Base-by-base conservation (phyloP, 1,284 basidiomycete genomes). In the Austropuccinia psidii region DNA sequence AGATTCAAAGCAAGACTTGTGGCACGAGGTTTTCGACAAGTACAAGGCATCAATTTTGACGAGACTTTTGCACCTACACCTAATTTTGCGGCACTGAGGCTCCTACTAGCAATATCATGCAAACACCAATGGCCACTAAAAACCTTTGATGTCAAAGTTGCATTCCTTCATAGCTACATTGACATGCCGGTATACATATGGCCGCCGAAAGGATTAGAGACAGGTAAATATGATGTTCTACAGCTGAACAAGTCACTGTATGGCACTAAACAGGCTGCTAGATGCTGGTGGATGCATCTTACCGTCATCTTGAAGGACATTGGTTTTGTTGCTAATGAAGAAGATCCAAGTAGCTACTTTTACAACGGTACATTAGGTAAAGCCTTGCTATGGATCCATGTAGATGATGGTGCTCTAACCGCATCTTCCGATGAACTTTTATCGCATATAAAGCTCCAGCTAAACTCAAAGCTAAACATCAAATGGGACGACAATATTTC, bases 281-380 rank as follows among this genome's bases (percentile, higher is more conserved):
- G 55, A 1, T 70, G 68, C 24, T 70, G 68, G 55, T 70, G 68
- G 41, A 21, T 57, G 8, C 43, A 43, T 24, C 24, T 70, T 2
- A 50, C 27, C 17, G 1, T 27, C 11, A 37, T 15, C 5, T 41
- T 70, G 7, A 33, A 24, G 15, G 3, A 6, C 2, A 52, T 61
- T 11, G 68, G 68, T 27, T 70, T 60, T 21, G 15, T 7, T 4
- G 27, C 41, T 7, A 60, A 47, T 3, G 39, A 47, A 4, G 37
- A 58, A 7, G 57, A 70, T 27, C 37, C 39, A 9, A 60, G 54
- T 9, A 47, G 43, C 15, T 70, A 70, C 31, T 31, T 41, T 37
- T 58, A 55, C 37, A 21, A 45, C 4, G 15, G 31, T n/a, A 4
- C 5, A 1, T 8, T 47, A 1, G 55, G 27, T 21, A 47, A n/a